Base-by-base conservation (phyloP, 805 yeast species). In the Wickerhamomyces subpelliculosus region DNA sequence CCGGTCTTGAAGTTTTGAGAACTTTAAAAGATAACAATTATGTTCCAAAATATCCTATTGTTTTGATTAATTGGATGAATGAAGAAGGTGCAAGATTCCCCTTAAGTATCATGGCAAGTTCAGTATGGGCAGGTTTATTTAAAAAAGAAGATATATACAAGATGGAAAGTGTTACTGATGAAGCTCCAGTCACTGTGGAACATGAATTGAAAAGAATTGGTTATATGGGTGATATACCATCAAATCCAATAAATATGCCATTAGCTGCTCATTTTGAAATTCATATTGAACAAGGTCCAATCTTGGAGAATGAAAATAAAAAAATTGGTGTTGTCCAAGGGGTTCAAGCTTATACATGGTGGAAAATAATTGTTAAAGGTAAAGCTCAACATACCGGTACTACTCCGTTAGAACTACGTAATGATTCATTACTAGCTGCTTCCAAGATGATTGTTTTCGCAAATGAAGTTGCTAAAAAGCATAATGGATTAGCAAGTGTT, bases 51-150 rank as follows among this genome's bases (percentile, higher is more conserved):
- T 80, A 66, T 44, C 87, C 87, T 8, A 70, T 81, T 39, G 78
- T 80, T 6, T 67, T 78, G 5, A 68, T 81, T 29, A 68, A 75
- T 50, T 81, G 89, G 89, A 77, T 79, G 56, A 81, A 81, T 51
- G 89, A 81, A 53, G 89, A 81, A 61, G 89, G 89, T 40, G 87
- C 88, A 0, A 60, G 89, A 36, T 81, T 80, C 51, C 84, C 87
- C n/a, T 65, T 73, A 59, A 68, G 80, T 32, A 68, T 78, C 55
- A 78, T 80, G 73, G 72, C 82, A 3, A 73, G 82, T 5, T 69
- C 79, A 12, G 84, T 79, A 2, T 81, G 84, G 84, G 75, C 84
- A 3, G 82, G 73, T 11, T 55, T 61, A 21, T 52, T 66, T 27
- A 47, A 65, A 1, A 59, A 68, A 38, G 72, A 79, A 38, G 68